Evolutionary conservation across 108 stramenopile genomes (phyloP), one percentile per base, ranked within the genome.

Genomic region (Aurantiochytrium sp.): DNA sequence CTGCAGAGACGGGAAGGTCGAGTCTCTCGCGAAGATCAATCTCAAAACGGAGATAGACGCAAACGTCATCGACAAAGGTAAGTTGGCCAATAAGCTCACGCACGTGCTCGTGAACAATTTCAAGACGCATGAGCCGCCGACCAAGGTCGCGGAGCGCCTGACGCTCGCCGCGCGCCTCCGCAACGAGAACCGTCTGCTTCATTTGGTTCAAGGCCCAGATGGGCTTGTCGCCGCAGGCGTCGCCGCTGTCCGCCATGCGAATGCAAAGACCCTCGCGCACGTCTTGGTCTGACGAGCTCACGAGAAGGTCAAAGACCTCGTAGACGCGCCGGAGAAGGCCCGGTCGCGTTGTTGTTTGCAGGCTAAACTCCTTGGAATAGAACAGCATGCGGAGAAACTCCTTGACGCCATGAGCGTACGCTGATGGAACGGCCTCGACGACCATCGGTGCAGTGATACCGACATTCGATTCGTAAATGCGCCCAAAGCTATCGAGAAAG

Each of bases 131-230:
- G 4, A 83, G 2, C n/a, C 23, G 76, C 10, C 19, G n/a, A 25
- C 76, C 76, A 12, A 83, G 76, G 49, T 23, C 19, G 25, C 45
- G 51, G 10, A 83, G 76, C 76, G 45, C 51, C 4, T 53, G 6
- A 6, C 76, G 76, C 16, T 83, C 51, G 2, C 76, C 76, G 19
- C 76, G 76, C 19, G 76, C 76, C 18, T 28, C 14, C 3, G 6
- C 51, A 47, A 53, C 0, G 49, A 55, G 6, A 35, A 83, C 23
- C 6, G n/a, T 23, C 49, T 53, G 49, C n/a, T 83, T 12, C 76
- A 83, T 83, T 35, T 83, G 76, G 51, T 83, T 83, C 45, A 83
- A 4, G 51, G 76, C 76, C 76, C 76, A 83, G 3, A 83, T 83
- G 76, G 76, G 76, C 76, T 83, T 83, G 28, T 83, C 76, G 76